These are phyloP conservation scores for Coprinopsis strossmayeri DNA, from an alignment of 768 basidiomycete species.

Conservation along the genomic window DNA sequence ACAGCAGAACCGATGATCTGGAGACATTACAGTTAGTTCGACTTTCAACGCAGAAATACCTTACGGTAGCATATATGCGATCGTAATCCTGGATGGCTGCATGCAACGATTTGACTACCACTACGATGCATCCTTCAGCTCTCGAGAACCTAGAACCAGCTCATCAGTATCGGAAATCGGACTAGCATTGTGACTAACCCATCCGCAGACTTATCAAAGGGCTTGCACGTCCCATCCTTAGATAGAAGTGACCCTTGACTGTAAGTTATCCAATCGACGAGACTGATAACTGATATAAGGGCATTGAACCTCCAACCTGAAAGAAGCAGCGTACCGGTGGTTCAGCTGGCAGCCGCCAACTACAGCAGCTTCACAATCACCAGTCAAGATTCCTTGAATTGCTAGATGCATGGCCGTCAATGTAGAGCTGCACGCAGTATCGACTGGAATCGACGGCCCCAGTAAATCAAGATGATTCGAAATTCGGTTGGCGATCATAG, in stretches of 20 bases:
- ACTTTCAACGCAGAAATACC: slow-evolving; percentile 4
- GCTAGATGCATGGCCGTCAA: slow-evolving; percentile 43
- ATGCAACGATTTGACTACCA: slow-evolving; percentile 34
- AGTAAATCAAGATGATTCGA: slow-evolving; percentile 33
- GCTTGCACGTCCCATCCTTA: slow-evolving; percentile 35
- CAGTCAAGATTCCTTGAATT: slow-evolving; percentile 32
- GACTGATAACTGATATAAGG: slow-evolving; percentile 15
- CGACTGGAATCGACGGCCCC: slow-evolving; percentile 44
- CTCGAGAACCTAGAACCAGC: slow-evolving; percentile 26
- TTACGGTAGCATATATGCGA: slow-evolving; percentile 33
- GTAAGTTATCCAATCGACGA: slow-evolving; percentile 30
- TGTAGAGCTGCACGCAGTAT: slow-evolving; percentile 45
- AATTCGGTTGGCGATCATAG: slow-evolving; percentile 33
- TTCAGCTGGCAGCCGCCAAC: slow-evolving; percentile 40
- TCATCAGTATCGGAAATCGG: no score
- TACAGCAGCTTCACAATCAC: slow-evolving; percentile 43
- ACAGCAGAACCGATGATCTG: slow-evolving; percentile 29
- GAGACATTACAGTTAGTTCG: neutral
- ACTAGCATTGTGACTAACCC: slow-evolving; percentile 28
- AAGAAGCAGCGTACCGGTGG: slow-evolving; percentile 22
- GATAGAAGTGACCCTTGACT: slow-evolving; percentile 31
- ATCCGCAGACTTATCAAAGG: slow-evolving; percentile 36
- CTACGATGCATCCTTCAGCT: slow-evolving; percentile 29
- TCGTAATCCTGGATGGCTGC: slow-evolving; percentile 32
- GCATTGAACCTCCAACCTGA: neutral